Percentiles rank a stretch among this genome's conserved stretches.
phyloP scores from a whole-genome alignment of 768 basidiomycete species.

The Leccinum subgranulosum region DNA sequence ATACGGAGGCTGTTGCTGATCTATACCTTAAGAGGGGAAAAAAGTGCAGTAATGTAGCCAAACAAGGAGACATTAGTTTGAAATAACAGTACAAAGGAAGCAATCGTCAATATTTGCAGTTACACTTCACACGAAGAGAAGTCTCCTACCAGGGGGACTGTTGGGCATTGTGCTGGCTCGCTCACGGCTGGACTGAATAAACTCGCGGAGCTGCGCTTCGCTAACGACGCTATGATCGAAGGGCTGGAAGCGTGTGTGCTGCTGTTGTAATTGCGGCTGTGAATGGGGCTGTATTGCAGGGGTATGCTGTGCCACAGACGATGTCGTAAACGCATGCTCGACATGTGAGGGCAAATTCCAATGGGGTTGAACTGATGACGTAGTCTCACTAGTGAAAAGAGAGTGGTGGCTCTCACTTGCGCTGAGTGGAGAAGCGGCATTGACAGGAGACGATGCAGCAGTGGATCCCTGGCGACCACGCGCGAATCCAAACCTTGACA shows the following conservation, averaged over 20 bases:
- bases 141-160: conserved; percentile 46
- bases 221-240: conserved; percentile 55
- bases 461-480: conserved; percentile 63
- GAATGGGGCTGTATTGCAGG: conserved; percentile 35
- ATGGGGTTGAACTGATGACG: conserved; percentile 38
- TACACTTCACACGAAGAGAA: conserved; percentile 39
- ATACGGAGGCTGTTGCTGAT: conserved; percentile 35
- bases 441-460: conserved; percentile 55
- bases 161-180: conserved; percentile 38
- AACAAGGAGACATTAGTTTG: conserved; percentile 17
- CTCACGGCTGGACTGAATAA: conserved; percentile 70
- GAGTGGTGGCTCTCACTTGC: conserved; percentile 48
- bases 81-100: conserved; percentile 25
- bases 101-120: conserved; percentile 33
- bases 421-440: conserved; percentile 53
- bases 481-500: conserved; percentile 82
- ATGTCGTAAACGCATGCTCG: conserved; percentile 42
- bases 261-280: conserved; percentile 34
- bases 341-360: conserved; percentile 45
- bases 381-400: conserved; percentile 41
- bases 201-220: conserved; percentile 74
- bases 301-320: conserved; percentile 48
- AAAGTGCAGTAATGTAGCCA: conserved; percentile 9
- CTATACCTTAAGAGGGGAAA: conserved; percentile 28
- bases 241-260: conserved; percentile 49